These are phyloP conservation scores for Pseudogymnoascus sp. DNA, from an alignment of 2,329 filamentous ascomycete species.

Conservation along the genomic window DNA sequence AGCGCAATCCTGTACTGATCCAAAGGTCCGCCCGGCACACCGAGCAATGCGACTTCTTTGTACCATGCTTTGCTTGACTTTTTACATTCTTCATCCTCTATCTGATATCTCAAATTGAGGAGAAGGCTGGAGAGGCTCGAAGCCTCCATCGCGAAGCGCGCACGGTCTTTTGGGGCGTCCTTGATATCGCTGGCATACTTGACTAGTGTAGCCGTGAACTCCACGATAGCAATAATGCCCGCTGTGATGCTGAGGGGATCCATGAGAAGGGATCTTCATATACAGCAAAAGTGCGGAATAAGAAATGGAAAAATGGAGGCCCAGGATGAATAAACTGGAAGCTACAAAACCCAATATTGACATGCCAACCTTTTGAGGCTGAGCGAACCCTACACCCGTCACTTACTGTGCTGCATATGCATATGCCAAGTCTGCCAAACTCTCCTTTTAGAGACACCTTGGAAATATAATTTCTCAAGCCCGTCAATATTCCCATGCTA, in stretches of 20 bases:
- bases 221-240: constrained; percentile 5
- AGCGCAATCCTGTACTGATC: background rate
- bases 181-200: constrained; percentile 2
- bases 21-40: background rate
- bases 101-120: background rate
- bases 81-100: background rate
- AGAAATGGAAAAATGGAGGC: background rate
- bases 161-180: constrained; percentile 9
- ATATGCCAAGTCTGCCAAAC: background rate
- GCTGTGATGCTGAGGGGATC: constrained; percentile 5
- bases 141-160: background rate
- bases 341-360: background rate
- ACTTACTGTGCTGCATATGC: background rate
- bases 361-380: background rate
- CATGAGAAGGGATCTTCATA: background rate
- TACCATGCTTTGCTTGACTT: background rate
- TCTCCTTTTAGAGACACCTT: background rate
- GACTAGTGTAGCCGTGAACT: background rate
- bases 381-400: background rate
- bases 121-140: background rate
- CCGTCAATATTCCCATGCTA: background rate
- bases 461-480: background rate
- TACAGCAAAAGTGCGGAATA: background rate
- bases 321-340: background rate
- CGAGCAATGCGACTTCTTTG: background rate